Evolutionary conservation across 345 rosid genomes (phyloP).

Genomic region (Psidium guajava): DNA sequence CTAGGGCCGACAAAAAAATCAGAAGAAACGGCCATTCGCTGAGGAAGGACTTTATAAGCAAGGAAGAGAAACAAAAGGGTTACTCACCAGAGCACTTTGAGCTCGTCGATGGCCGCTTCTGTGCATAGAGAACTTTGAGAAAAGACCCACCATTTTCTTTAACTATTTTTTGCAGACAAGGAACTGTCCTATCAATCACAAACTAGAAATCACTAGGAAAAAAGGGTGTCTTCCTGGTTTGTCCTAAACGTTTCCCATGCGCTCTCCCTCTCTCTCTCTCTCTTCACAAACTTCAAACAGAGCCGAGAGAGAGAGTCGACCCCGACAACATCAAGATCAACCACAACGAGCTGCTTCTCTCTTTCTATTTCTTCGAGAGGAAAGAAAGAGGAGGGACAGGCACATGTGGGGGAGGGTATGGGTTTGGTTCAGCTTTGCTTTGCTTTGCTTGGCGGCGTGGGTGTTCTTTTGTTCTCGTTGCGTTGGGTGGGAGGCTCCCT

Average conservation of each 20-base stretch:
- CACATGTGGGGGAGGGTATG: not conserved
- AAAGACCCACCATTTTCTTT: constrained; percentile 70
- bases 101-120: constrained; percentile 67
- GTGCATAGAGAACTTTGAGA: constrained; percentile 73
- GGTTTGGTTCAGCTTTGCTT: not conserved
- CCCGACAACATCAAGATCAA: not conserved
- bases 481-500: not conserved
- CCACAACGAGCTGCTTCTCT: not conserved
- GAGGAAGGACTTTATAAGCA: not conserved
- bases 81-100: constrained; percentile 75
- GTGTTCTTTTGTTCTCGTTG: not conserved
- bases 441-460: not conserved
- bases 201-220: not conserved
- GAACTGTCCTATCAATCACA: not conserved
- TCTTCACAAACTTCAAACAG: not conserved
- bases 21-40: not conserved
- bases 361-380: not conserved
- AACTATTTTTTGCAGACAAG: not conserved
- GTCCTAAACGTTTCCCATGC: not conserved
- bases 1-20: not conserved
- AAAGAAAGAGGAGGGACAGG: not conserved
- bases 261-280: not conserved
- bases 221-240: not conserved
- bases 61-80: not conserved
- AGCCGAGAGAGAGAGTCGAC: not conserved